phyloP scores from a whole-genome alignment of 148 eudicot species.

The Diospyros kaki region DNA sequence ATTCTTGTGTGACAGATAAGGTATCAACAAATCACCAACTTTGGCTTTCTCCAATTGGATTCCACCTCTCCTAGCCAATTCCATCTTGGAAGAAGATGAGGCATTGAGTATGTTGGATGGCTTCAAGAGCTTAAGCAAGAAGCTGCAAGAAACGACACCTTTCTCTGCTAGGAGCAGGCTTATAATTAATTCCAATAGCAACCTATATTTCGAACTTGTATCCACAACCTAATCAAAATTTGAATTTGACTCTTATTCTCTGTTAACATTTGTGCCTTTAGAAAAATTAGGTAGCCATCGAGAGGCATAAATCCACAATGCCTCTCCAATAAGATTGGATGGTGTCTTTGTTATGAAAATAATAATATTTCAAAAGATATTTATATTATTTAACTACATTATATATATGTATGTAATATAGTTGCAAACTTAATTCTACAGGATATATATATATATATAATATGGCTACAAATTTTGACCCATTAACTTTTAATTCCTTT shows the following conservation, averaged over 20 bases:
- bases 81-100: slow-evolving; percentile 56
- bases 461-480: no score
- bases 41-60: slow-evolving; percentile 73
- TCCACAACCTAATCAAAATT: slow-evolving; percentile 28
- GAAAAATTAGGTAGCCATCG: slow-evolving; percentile 52
- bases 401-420: no score
- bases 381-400: no score
- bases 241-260: slow-evolving; percentile 27
- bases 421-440: no score
- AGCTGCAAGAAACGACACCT: slow-evolving; percentile 67
- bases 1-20: slow-evolving; percentile 15
- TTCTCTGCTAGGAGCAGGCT: slow-evolving; percentile 69
- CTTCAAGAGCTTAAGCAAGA: slow-evolving; percentile 56
- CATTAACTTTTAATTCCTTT: no score
- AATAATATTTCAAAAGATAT: no score
- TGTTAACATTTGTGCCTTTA: slow-evolving; percentile 14
- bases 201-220: slow-evolving; percentile 30
- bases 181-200: slow-evolving; percentile 70
- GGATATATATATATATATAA: no score
- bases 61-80: slow-evolving; percentile 63
- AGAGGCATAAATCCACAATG: slow-evolving; percentile 69
- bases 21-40: slow-evolving; percentile 57
- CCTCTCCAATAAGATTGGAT: slow-evolving; percentile 59
- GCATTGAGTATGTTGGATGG: slow-evolving; percentile 52
- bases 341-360: slow-evolving; percentile 15